Evolutionary conservation across 306 rosid genomes (phyloP).

Genomic region (Lathyrus tuberosus): DNA sequence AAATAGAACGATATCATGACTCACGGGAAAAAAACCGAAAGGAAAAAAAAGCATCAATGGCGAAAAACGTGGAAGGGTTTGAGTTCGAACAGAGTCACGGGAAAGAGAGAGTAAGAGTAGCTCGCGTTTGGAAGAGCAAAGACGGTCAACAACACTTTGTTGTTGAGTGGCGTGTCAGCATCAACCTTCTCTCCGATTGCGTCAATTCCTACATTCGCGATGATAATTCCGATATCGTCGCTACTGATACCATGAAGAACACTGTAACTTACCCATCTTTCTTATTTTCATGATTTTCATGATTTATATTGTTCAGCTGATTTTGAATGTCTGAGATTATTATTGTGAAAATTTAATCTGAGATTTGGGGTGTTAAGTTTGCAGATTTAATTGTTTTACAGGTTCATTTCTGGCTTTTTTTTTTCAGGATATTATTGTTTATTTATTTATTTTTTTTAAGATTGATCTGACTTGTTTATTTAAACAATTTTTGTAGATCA

Average conservation of each 20-base stretch:
- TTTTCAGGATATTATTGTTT: no score
- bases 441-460: no score
- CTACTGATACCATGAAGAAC: slow-evolving; percentile 94
- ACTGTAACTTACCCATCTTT: slow-evolving; percentile 50
- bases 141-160: slow-evolving; percentile 59
- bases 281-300: background rate
- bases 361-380: slow-evolving; percentile 21
- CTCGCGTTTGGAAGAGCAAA: slow-evolving; percentile 69
- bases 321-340: background rate
- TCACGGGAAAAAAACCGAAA: background rate
- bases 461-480: no score
- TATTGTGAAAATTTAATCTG: background rate
- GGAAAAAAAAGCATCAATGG: slow-evolving; percentile 42
- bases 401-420: no score
- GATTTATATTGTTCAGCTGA: background rate
- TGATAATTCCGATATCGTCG: slow-evolving; percentile 84
- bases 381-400: background rate
- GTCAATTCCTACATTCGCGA: slow-evolving; percentile 59
- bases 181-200: slow-evolving; percentile 83
- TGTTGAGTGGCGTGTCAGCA: slow-evolving; percentile 84
- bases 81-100: slow-evolving; percentile 89
- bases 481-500: no score
- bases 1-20: background rate
- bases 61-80: slow-evolving; percentile 52
- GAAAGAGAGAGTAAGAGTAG: slow-evolving; percentile 80